Percentiles rank a stretch among this genome's conserved stretches.
Evolutionary conservation across 192 early-diverging fungal species (phyloP).

Genomic region (Entomortierella parvispora): DNA sequence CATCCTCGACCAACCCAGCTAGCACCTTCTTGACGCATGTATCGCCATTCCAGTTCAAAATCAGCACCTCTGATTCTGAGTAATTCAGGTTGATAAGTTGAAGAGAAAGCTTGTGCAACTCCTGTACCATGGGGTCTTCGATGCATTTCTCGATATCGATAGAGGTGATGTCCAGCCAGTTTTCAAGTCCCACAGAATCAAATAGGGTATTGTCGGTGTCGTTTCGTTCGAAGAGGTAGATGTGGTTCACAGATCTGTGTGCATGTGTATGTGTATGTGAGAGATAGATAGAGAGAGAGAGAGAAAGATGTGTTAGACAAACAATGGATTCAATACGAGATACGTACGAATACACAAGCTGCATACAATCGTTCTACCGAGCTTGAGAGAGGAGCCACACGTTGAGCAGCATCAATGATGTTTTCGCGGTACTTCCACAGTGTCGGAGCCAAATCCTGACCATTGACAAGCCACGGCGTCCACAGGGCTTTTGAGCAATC

Average conservation of each 20-base stretch:
- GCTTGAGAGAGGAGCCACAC: slow-evolving; percentile 19
- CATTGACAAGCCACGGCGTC: slow-evolving; percentile 27
- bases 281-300: slow-evolving; percentile 6
- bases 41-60: slow-evolving; percentile 17
- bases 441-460: slow-evolving; percentile 10
- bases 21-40: slow-evolving; percentile 5
- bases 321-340: slow-evolving; percentile 9
- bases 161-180: slow-evolving; percentile 5
- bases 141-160: background rate
- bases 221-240: slow-evolving; percentile 18
- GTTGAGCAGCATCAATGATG: slow-evolving; percentile 21
- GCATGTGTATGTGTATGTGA: no score
- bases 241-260: slow-evolving; percentile 32
- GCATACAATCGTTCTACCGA: slow-evolving; percentile 17
- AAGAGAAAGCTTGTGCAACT: slow-evolving; percentile 22
- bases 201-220: slow-evolving; percentile 6
- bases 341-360: background rate
- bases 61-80: slow-evolving; percentile 8
- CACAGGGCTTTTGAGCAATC: slow-evolving; percentile 23
- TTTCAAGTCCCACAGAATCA: slow-evolving; percentile 13
- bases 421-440: slow-evolving; percentile 25
- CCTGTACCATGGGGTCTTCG: slow-evolving; percentile 2
- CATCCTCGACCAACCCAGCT: slow-evolving; percentile 7
- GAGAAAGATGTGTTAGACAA: slow-evolving; percentile 24
- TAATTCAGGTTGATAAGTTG: slow-evolving; percentile 3